Base-by-base conservation (phyloP, 306 rosid genomes). In the Prosopis cineraria region DNA sequence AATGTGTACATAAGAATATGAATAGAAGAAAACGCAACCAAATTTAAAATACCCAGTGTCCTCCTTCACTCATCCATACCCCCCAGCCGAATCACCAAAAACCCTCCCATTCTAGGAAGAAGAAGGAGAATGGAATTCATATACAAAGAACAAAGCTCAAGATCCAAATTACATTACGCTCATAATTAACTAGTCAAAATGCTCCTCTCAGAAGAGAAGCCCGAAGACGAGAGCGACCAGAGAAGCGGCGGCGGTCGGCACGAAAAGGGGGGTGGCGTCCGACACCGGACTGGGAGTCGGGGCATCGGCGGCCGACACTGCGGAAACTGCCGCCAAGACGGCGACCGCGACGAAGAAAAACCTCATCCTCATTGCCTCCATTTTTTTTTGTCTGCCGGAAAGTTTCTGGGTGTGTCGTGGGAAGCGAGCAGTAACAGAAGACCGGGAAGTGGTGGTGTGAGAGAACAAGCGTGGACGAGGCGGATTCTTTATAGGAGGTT, bases 211-310 rank as follows among this genome's bases (percentile, higher is more conserved):
- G 41, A 85, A 78, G 22, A 87, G 41, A 78, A 82, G 19, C 20
- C 78, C 82, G 68, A 87, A 80, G 68, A 73, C 87, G 25, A 87
- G 84, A 85, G 82, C 85, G 37, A 72, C 20, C 17, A 87, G 74
- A 24, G 91, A 80, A 78, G 91, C 84, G 39, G 78, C 60, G 22
- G 78, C 83, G 36, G 85, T 39, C 2, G 91, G 89, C 3, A 80
- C 73, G 6, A 87, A 73, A 13, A 73, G 59, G 0, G 80, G 14
- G 3, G 85, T 82, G 29, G 91, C 89, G 34, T 85, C 89, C 3
- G 91, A 87, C 2, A 84, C 11, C 48, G 91, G 91, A 72, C 89
- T 76, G 0, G 91, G 91, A 14, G 91, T 87, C 6, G 91, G 91
- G 19, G 84, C 80, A 0, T 87, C 82, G 19, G 87, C 88, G 29